Evolutionary conservation across 768 basidiomycete genomes (phyloP), one percentile per base, ranked within the genome.

Genomic region (Favolaschia claudopus): DNA sequence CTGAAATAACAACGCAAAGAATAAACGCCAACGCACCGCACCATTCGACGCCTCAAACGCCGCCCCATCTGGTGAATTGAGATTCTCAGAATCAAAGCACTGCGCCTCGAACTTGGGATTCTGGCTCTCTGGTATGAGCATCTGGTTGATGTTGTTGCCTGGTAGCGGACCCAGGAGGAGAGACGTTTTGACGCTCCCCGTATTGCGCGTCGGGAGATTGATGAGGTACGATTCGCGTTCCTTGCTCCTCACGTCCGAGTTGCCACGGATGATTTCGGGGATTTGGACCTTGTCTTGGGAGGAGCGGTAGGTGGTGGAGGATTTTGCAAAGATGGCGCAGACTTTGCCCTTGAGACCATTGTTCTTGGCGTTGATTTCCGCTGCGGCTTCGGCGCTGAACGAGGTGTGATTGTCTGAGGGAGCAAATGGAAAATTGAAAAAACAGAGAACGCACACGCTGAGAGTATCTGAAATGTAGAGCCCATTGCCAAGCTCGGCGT

Each of bases 271-370:
- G 5, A 9, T 20, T 31, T 51, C 50, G 29, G 50, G 50, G 22
- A 51, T 40, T 22, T 38, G 25, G 12, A 51, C 50, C 50, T 48
- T 51, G 38, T 38, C 50, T 3, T 15, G 17, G n/a, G 28, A 12
- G 3, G 12, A 27, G 17, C 50, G 50, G n/a, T 28, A 51, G 24
- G 17, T 31, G n/a, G 36, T 13, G 5, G 50, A 51, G 5, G 50
- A 51, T n/a, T 38, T 38, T 10, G 50, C 50, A n/a, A 51, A 51
- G 50, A 51, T 51, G 38, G 50, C 50, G 38, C 50, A 51, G 9
- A 51, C 50, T 32, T 40, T 51, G 29, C 38, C 50, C 3, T 27
- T 39, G 38, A 51, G 38, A 7, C 33, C 24, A 39, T 40, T 51
- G 19, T 10, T 28, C 19, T 51, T 10, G 8, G 38, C 28, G 50